A percentile compares a stretch with the other conserved stretches of the same genome.
phyloP scores from a whole-genome alignment of 2,329 filamentous ascomycete genomes.

The Ophiocordyceps camponoti-saundersi region DNA sequence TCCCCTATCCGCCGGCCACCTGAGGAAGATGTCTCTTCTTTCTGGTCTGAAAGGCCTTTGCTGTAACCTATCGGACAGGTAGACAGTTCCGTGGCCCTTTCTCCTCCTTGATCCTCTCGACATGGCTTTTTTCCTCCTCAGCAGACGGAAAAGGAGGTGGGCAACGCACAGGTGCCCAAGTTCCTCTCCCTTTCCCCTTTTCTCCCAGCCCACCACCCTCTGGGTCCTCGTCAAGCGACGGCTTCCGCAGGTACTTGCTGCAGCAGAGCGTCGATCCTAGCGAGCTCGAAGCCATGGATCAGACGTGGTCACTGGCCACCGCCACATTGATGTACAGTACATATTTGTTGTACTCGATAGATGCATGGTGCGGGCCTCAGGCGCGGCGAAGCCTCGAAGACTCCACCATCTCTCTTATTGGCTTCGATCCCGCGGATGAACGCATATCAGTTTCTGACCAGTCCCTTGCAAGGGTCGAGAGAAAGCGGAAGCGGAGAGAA shows the following conservation, averaged over 20 bases:
- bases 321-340: background rate
- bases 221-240: background rate
- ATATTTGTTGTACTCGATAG: background rate
- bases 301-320: background rate
- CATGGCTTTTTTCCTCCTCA: background rate
- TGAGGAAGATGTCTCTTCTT: background rate
- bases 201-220: background rate
- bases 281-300: background rate
- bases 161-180: background rate
- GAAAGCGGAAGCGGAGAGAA: background rate
- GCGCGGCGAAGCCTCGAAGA: background rate
- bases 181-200: background rate
- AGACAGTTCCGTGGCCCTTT: too few relatives aligned
- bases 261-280: background rate
- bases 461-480: slow-evolving; percentile 10
- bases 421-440: slow-evolving; percentile 28
- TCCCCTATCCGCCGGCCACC: background rate
- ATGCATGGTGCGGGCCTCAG: background rate
- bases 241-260: background rate
- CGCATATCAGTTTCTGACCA: slow-evolving; percentile 33
- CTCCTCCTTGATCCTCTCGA: too few relatives aligned
- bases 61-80: too few relatives aligned
- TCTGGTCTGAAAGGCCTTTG: too few relatives aligned
- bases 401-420: slow-evolving; percentile 9
- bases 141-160: too few relatives aligned